Evolutionary conservation across 768 basidiomycete species (phyloP).

Genomic region (Tricholoma hemisulphureum): DNA sequence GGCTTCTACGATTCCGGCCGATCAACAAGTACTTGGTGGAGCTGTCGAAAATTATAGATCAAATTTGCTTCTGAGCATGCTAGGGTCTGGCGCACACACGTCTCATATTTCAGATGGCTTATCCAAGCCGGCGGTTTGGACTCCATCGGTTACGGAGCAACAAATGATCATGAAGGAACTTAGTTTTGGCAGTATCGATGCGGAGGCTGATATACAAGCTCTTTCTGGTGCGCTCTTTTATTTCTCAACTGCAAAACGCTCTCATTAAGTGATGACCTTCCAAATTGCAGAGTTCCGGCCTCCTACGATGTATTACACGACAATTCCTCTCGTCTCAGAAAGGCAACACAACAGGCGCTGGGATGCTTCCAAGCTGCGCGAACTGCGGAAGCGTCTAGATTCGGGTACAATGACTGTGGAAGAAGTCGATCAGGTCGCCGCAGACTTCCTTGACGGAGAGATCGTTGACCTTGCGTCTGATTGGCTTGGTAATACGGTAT

Average conservation of each 20-base stretch:
- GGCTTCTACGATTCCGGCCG: conserved; percentile 87
- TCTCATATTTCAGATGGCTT: conserved; percentile 54
- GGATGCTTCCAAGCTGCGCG: conserved; percentile 92
- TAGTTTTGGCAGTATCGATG: conserved; percentile 69
- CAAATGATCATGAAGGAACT: conserved; percentile 97
- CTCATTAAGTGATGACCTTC: background rate
- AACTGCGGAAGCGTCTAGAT: conserved; percentile 91
- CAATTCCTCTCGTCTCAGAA: conserved; percentile 88
- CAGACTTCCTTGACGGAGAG: conserved; percentile 90
- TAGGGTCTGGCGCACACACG: conserved; percentile 70
- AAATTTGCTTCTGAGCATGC: conserved; percentile 87
- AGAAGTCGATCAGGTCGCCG: conserved; percentile 88
- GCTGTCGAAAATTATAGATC: conserved; percentile 93
- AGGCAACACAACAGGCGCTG: conserved; percentile 82
- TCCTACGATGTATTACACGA: conserved; percentile 94
- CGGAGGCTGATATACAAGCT: conserved; percentile 81
- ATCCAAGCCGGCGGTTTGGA: conserved; percentile 64
- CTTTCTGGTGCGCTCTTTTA: conserved; percentile 71
- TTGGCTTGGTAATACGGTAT: conserved; percentile 95
- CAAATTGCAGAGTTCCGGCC: conserved; percentile 74
- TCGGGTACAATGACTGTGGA: conserved; percentile 79
- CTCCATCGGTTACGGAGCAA: conserved; percentile 82
- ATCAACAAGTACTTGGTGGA: conserved; percentile 90
- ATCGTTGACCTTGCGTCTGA: conserved; percentile 94
- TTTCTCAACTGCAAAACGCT: conserved; percentile 4